Base-by-base conservation (phyloP, 257 asterid species). In the Nicotiana obtusifolia region DNA sequence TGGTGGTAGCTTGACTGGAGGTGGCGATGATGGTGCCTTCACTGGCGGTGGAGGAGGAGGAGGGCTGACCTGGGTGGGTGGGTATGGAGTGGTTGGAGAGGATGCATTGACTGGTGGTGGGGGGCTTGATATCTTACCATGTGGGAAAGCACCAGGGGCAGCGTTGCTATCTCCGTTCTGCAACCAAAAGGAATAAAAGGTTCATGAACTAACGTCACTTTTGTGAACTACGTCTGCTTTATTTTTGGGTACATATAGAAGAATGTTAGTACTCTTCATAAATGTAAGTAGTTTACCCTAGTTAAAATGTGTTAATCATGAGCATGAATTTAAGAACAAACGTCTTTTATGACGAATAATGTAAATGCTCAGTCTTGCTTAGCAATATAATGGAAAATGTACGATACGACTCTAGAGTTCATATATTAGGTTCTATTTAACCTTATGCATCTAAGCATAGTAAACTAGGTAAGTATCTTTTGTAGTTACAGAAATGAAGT, bases 21-120 rank as follows among this genome's bases (percentile, higher is more conserved):
- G 71, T 1, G 85, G 82, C 16, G 90, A 82, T 10, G 91, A 82
- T 4, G 89, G 73, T 9, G 83, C 61, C 71, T 47, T 60, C 30
- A 26, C 81, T 10, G 85, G 54, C 14, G 56, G 7, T 4, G 84
- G 82, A 10, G 85, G 65, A 24, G 89, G 84, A n/a, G 86, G 88
- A 1, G 87, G 81, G 13, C 86, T 64, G 0, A 41, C 41, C 76
- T 83, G 78, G 49, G 28, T 78, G 3, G 65, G 82, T 41, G 76
- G 82, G 66, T 37, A 37, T n/a, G 82, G 76, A 14, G 35, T 4
- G 10, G 76, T 67, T 19, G 44, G 82, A 64, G 17, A 66, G 52
- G 76, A 67, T 33, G 13, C 56, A 37, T 68, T 68, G 56, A 68
- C 19, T 22, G 77, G 31, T 37, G 71, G 71, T 64, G 44, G 71